Evolutionary conservation across 192 early-diverging fungal species (phyloP), one percentile per base, ranked within the genome.

Genomic region (Piromyces finnis): DNA sequence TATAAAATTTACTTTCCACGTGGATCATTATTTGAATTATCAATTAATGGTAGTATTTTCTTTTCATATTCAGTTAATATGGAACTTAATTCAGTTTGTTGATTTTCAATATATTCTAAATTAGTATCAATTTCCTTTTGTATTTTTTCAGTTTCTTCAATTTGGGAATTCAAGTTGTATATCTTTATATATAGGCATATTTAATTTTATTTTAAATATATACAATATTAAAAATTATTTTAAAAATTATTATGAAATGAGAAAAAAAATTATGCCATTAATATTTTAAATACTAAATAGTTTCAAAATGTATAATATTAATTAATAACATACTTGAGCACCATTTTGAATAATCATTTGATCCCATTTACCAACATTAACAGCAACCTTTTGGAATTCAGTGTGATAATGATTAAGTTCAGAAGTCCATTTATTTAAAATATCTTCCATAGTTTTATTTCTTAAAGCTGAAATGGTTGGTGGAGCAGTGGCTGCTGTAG

Each of bases 401-500:
- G 89, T 88, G 3, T 94, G 93, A 78, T 91, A 89, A 51, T 85
- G 87, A 51, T 94, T 90, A 41, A 99, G 88, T 83, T 97, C 93
- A 18, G 85, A 84, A 26, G 92, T 94, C 97, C 97, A 99, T 86
- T 92, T 90, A 59, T 94, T 92, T 36, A 96, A 84, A 77, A 99
- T 94, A 81, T 96, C 95, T 80, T 96, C 94, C 86, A 99, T 88
- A 29, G 93, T 95, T 85, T 93, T 95, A 79, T 91, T 92, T 82
- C 95, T 91, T 82, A 96, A 82, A 32, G 91, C 86, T 35, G 88
- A 78, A 77, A 90, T 82, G 12, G 30, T 77, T 32, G 83, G 59
- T 29, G 84, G 77, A 78, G 82, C 82, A n/a, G 82, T 77, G 26
- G 85, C 82, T 13, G 84, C 79, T 35, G 86, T 80, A 77, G 87